Evolutionary conservation across 2,329 filamentous ascomycete genomes (phyloP), one percentile per base, ranked within the genome.

Genomic region (Biscogniauxia marginata): DNA sequence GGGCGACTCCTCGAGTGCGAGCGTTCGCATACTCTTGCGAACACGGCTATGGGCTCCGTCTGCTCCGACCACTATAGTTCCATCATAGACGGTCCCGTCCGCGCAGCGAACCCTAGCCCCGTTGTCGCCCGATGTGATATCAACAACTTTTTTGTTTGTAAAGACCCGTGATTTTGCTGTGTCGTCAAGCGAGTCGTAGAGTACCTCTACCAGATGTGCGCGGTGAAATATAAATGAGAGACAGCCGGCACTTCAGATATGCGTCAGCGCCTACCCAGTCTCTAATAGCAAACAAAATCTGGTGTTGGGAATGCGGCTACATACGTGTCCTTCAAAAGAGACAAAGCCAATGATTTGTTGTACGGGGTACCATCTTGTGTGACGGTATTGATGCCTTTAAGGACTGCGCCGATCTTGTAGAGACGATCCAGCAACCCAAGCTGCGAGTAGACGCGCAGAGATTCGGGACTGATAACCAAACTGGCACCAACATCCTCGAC

Each of bases 21-120:
- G 50, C 7, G 16, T 20, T 3, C 59, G 54, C 58, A 65, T 63
- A 6, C 45, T 30, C 11, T 50, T 18, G 1, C 63, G 56, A 7
- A 55, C 53, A 3, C 45, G 2, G 44, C 61, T 65, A 46, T 63
- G 55, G 2, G 55, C 56, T 2, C 63, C 58, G 30, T 63, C 61
- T 7, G 61, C 61, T 16, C 61, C 60, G 22, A 65, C 49, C 18
- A 62, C 49, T n/a, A 63, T 53, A 2, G 57, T 57, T 18, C 61
- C 62, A 2, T 60, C 50, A 46, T 62, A 59, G 16, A n/a, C 34
- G 3, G 55, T 60, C 4, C 57, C 62, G 22, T 64, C 62, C 9
- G 46, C 51, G 22, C 58, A 62, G 18, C 43, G 45, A 3, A 64
- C 59, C 3, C 44, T 34, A 4, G 59, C 59, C 8, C 61, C 61